A percentile compares a stretch with the other conserved stretches of the same genome.
Evolutionary conservation across 73 alveolate species (phyloP).

Genomic region (Paramecium caudatum): DNA sequence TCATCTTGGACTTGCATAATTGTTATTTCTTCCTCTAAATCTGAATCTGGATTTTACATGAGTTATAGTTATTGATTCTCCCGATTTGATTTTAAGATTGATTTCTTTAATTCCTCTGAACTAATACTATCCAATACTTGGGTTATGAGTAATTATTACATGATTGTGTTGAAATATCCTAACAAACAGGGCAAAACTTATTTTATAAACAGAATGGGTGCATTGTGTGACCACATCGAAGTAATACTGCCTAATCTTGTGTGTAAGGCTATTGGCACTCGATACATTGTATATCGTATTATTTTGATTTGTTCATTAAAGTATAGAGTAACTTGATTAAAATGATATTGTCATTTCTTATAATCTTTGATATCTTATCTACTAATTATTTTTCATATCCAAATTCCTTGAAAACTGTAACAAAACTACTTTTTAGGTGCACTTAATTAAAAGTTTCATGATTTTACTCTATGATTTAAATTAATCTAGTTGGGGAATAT

Average conservation of each 20-base stretch:
- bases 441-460: constrained; percentile 41
- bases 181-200: constrained; percentile 20
- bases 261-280: constrained; percentile 29
- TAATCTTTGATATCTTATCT: neutral
- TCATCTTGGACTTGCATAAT: neutral
- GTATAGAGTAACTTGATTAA: neutral
- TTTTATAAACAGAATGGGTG: constrained; percentile 45
- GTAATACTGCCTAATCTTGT: neutral
- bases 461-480: constrained; percentile 21
- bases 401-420: constrained; percentile 50
- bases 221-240: constrained; percentile 33
- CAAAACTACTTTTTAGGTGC: constrained; percentile 26
- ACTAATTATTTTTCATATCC: constrained; percentile 58
- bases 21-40: neutral
- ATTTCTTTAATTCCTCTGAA: constrained; percentile 12
- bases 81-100: neutral
- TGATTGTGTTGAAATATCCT: constrained; percentile 22
- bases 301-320: constrained; percentile 13
- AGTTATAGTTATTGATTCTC: constrained; percentile 16
- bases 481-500: constrained; percentile 1
- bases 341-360: constrained; percentile 33
- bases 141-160: neutral
- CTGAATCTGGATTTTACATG: neutral
- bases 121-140: constrained; percentile 26
- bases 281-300: neutral